Evolutionary conservation across 352 stramenopile genomes (phyloP).

Genomic region (Globisporangium barbulae): DNA sequence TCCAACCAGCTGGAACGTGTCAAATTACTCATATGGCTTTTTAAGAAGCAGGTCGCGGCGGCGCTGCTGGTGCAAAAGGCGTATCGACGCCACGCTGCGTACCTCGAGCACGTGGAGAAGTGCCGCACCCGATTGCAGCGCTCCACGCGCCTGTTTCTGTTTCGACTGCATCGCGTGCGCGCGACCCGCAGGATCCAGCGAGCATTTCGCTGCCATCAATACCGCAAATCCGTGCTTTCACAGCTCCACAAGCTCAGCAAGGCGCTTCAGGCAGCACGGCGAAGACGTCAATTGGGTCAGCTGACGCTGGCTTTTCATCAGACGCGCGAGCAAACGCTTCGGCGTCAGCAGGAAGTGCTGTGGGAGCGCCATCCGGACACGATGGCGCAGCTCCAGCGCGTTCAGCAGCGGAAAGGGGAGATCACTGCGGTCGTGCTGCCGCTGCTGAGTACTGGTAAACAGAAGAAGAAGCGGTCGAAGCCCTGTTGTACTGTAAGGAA

Average conservation of each 20-base stretch:
- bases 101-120: conserved; percentile 20
- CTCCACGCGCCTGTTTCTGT: conserved; percentile 26
- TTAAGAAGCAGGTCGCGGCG: conserved; percentile 25
- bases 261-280: conserved; percentile 24
- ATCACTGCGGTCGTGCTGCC: background rate
- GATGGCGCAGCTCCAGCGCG: conserved; percentile 15
- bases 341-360: conserved; percentile 8
- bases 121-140: conserved; percentile 33
- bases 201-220: conserved; percentile 30
- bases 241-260: conserved; percentile 26
- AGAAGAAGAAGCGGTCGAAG: background rate
- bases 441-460: background rate
- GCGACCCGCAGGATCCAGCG: conserved; percentile 37
- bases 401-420: conserved; percentile 6
- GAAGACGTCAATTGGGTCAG: conserved; percentile 31
- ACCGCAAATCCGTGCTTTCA: conserved; percentile 24
- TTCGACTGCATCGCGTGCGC: conserved; percentile 25
- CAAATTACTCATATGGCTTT: conserved; percentile 12
- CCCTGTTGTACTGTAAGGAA: background rate
- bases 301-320: conserved; percentile 23
- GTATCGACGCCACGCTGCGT: conserved; percentile 26
- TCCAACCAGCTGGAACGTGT: conserved; percentile 18
- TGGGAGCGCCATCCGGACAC: conserved; percentile 14
- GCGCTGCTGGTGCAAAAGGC: conserved; percentile 31
- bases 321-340: conserved; percentile 10